These are phyloP conservation scores for Phylloporus rhodoxanthus DNA, from an alignment of 768 basidiomycete genomes.

Conservation along the genomic window DNA sequence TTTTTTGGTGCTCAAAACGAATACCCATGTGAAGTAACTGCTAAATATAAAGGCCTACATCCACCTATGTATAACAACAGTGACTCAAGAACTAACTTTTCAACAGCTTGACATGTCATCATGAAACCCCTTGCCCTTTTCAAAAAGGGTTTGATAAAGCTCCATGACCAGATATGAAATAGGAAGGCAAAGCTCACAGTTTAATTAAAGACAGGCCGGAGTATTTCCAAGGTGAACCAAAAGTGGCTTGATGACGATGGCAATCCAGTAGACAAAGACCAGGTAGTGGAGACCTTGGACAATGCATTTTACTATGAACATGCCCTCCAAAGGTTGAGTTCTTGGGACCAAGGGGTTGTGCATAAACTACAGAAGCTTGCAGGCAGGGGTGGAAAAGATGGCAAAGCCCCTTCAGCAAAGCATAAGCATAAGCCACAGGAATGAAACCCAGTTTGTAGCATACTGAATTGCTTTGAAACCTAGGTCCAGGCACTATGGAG, in stretches of 20 bases:
- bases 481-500: too few species aligned
- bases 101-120: too few species aligned
- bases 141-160: too few species aligned
- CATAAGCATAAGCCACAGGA: background rate
- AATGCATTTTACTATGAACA: slow-evolving; percentile 16
- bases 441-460: too few species aligned
- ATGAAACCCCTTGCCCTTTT: too few species aligned
- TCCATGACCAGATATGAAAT: background rate
- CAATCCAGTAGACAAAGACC: slow-evolving; percentile 21
- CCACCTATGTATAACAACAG: too few species aligned
- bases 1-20: too few species aligned
- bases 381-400: background rate
- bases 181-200: background rate
- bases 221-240: slow-evolving; percentile 13
- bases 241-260: slow-evolving; percentile 21
- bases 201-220: background rate
- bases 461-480: too few species aligned
- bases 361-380: slow-evolving; percentile 2
- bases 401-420: background rate
- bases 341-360: background rate
- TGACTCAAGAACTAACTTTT: too few species aligned
- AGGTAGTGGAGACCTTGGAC: slow-evolving; percentile 13
- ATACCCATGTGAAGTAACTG: too few species aligned
- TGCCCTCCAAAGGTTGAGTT: slow-evolving; percentile 9
- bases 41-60: too few species aligned